These are phyloP conservation scores for Gillenia trifoliata DNA, from an alignment of 306 rosid genomes.

Conservation along the genomic window DNA sequence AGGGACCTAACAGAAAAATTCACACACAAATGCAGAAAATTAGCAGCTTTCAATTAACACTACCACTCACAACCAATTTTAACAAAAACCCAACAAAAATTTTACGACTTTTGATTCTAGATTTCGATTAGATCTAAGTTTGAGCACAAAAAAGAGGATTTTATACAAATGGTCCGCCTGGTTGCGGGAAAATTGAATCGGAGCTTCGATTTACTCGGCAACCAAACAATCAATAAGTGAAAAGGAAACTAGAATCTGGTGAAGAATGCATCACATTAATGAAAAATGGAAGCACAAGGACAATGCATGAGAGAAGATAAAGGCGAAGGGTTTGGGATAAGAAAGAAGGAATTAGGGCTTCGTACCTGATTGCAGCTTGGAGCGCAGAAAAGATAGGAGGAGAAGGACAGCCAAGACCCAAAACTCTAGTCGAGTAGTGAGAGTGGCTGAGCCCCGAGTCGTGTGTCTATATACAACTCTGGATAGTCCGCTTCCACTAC, in stretches of 20 bases:
- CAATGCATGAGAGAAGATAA: neutral
- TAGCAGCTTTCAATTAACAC: neutral
- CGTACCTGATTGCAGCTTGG: constrained; percentile 8
- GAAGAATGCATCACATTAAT: neutral
- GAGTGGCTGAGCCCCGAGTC: neutral
- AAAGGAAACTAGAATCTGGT: neutral
- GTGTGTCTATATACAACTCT: neutral
- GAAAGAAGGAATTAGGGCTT: neutral
- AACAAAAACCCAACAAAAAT: neutral
- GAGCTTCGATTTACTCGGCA: neutral
- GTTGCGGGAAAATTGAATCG: neutral
- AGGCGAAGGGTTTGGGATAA: neutral
- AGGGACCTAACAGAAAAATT: constrained; percentile 2
- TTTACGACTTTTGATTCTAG: neutral
- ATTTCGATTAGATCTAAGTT: neutral
- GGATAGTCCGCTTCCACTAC: neutral
- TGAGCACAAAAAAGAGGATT: neutral
- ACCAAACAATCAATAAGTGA: neutral
- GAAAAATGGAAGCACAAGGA: neutral
- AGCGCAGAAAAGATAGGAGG: constrained; percentile 1
- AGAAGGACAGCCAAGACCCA: neutral
- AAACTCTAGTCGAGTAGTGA: neutral
- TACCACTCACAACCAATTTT: neutral
- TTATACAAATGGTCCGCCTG: neutral
- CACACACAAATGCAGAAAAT: neutral